Conservation (phyloP, 192 early-diverging fungal genomes). For the Mortierella hygrophila region DNA sequence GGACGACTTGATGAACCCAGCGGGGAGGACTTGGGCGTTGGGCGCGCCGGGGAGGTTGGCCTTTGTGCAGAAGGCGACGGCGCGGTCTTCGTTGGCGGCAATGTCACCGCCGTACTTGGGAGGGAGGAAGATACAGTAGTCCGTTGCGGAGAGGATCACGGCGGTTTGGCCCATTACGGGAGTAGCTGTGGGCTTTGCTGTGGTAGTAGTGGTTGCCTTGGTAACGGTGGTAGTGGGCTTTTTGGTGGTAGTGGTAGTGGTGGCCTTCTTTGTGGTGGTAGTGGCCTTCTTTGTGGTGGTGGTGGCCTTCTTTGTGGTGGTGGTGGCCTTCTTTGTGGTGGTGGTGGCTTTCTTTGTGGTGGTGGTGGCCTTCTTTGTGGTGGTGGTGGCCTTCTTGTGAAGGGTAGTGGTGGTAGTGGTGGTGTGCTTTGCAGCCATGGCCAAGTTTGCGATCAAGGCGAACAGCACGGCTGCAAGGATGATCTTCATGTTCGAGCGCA, state of each 20-base stretch:
- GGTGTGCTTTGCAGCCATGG: slow-evolving; percentile 14
- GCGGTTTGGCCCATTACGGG: slow-evolving; percentile 29
- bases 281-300: slow-evolving; percentile 5
- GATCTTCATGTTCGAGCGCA: slow-evolving; percentile 21
- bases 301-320: slow-evolving; percentile 2
- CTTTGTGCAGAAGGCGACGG: slow-evolving; percentile 49
- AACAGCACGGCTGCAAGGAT: slow-evolving; percentile 25
- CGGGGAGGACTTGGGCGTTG: slow-evolving; percentile 47
- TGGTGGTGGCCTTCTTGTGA: background rate
- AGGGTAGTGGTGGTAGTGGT: slow-evolving; percentile 1
- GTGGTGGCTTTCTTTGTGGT: slow-evolving; percentile 6
- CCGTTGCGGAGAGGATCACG: slow-evolving; percentile 10
- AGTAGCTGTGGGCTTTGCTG: background rate
- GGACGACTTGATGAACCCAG: slow-evolving; percentile 58
- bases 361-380: background rate
- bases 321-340: background rate
- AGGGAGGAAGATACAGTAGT: slow-evolving; percentile 56
- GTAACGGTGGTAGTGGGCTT: background rate
- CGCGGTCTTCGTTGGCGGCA: slow-evolving; percentile 34
- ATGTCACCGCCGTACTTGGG: slow-evolving; percentile 35
- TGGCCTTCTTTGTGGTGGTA: background rate
- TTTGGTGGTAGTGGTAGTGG: slow-evolving; percentile 18
- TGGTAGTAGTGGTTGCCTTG: background rate
- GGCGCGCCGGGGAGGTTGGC: slow-evolving; percentile 40
- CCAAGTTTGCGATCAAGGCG: slow-evolving; percentile 17